Conservation (phyloP, 106 monocot genomes). For the Posidonia australis region DNA sequence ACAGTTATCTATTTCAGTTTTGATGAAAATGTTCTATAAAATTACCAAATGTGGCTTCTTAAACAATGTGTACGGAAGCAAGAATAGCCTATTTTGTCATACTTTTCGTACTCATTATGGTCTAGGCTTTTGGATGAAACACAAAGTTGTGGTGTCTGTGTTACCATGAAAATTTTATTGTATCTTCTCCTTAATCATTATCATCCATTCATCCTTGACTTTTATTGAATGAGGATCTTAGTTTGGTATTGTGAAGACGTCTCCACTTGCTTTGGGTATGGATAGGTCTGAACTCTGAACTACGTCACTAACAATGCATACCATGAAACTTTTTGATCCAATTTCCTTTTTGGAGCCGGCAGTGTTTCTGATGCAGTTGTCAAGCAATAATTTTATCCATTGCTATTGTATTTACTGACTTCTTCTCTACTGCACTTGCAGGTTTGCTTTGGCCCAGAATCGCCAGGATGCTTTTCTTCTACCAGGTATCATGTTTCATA, state of each 20-base stretch:
- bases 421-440: constrained; percentile 5
- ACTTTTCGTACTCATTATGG: neutral
- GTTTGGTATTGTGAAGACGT: too few species aligned
- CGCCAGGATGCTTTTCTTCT: constrained; percentile 5
- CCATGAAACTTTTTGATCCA: too few species aligned
- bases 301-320: too few species aligned
- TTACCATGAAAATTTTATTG: too few species aligned
- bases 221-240: too few species aligned
- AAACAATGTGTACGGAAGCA: neutral
- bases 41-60: neutral
- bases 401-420: neutral
- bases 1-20: too few species aligned
- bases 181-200: too few species aligned
- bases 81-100: neutral
- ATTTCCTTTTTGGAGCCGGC: neutral
- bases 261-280: too few species aligned
- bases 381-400: too few species aligned
- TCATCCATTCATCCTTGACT: too few species aligned
- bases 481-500: constrained; percentile 7
- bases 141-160: too few species aligned
- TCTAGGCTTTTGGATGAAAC: neutral
- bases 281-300: too few species aligned
- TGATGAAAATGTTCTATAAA: neutral
- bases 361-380: neutral
- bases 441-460: constrained; percentile 16